Evolutionary conservation across 1,284 basidiomycete genomes (phyloP).

Genomic region (Heterobasidion parviporum): DNA sequence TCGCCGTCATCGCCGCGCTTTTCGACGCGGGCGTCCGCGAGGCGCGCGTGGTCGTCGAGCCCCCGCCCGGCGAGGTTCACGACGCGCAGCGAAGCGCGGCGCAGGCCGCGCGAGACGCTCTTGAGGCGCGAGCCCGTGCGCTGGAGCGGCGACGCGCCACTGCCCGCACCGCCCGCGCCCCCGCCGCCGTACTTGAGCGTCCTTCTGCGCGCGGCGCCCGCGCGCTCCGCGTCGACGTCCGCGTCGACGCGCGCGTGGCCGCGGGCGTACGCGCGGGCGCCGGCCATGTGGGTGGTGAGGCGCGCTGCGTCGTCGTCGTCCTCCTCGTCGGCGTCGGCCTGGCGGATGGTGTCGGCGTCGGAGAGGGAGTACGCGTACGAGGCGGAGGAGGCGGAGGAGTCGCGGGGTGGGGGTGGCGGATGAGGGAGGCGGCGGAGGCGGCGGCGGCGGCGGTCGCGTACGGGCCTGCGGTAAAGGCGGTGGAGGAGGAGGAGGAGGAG

Average conservation of each 20-base stretch:
- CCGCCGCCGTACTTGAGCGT: slow-evolving; percentile 34
- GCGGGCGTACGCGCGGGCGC: slow-evolving; percentile 17
- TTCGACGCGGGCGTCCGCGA: slow-evolving; percentile 29
- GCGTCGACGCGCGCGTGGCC: slow-evolving; percentile 19
- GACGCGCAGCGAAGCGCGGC: slow-evolving; percentile 74
- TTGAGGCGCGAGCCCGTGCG: slow-evolving; percentile 50
- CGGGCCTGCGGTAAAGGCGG: slow-evolving; percentile 32
- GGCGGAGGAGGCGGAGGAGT: slow-evolving; percentile 23
- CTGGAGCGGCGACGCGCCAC: slow-evolving; percentile 46
- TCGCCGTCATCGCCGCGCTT: slow-evolving; percentile 13
- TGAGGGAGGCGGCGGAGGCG: slow-evolving; percentile 46
- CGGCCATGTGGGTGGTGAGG: slow-evolving; percentile 44
- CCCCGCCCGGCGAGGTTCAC: slow-evolving; percentile 71
- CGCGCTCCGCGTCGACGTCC: slow-evolving; percentile 21
- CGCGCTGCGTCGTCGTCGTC: slow-evolving; percentile 48
- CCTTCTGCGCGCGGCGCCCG: slow-evolving; percentile 29
- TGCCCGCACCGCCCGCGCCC: neutral
- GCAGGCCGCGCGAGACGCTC: slow-evolving; percentile 49
- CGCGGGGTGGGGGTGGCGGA: slow-evolving; percentile 24
- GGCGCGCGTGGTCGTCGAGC: slow-evolving; percentile 43
- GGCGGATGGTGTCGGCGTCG: neutral
- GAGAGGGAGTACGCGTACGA: neutral
- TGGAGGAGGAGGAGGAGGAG: slow-evolving; percentile 21
- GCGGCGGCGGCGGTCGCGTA: slow-evolving; percentile 27
- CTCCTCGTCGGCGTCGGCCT: neutral